Percentiles rank a stretch among this genome's conserved stretches.
Evolutionary conservation across 2,329 filamentous ascomycete species (phyloP).

Genomic region (Alternaria conjuncta): DNA sequence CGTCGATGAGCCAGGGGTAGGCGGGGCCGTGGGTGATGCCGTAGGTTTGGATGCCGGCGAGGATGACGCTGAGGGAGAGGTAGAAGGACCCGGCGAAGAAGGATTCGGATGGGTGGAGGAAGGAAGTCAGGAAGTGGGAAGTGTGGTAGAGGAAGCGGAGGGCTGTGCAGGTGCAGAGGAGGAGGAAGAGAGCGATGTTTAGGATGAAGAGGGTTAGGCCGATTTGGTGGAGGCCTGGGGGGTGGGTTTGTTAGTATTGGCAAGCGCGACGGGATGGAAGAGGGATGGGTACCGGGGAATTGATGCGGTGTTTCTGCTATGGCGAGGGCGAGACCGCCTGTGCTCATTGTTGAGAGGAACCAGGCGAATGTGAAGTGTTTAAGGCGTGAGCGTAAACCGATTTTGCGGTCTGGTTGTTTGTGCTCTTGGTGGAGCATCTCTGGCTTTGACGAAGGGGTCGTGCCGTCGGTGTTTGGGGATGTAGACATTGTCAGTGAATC

Average conservation of each 20-base stretch:
- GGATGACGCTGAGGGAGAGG: slow-evolving; percentile 45
- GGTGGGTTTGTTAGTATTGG: not conserved
- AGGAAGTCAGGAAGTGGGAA: slow-evolving; percentile 49
- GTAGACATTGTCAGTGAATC: not conserved
- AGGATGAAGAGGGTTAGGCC: slow-evolving; percentile 59
- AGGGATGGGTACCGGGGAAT: slow-evolving; percentile 36
- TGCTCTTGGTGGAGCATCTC: not conserved
- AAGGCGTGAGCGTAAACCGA: slow-evolving; percentile 29
- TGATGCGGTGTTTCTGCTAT: slow-evolving; percentile 51
- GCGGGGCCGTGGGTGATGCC: slow-evolving; percentile 37
- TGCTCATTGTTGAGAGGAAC: slow-evolving; percentile 56
- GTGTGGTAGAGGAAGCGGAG: slow-evolving; percentile 50
- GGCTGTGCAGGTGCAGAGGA: slow-evolving; percentile 28
- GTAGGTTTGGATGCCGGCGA: slow-evolving; percentile 46
- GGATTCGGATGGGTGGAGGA: slow-evolving; percentile 59
- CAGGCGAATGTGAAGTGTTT: slow-evolving; percentile 55
- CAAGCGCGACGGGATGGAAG: not conserved
- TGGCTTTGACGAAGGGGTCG: not conserved
- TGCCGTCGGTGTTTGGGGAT: not conserved
- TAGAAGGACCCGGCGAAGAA: slow-evolving; percentile 55
- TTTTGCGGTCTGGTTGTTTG: not conserved
- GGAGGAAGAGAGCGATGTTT: slow-evolving; percentile 54
- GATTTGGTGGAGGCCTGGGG: slow-evolving; percentile 55
- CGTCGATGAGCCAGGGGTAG: slow-evolving; percentile 45
- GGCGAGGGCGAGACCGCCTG: slow-evolving; percentile 53